Base-by-base conservation (phyloP, 1,139 yeast genomes). In the Yamadazyma trypodendri region DNA sequence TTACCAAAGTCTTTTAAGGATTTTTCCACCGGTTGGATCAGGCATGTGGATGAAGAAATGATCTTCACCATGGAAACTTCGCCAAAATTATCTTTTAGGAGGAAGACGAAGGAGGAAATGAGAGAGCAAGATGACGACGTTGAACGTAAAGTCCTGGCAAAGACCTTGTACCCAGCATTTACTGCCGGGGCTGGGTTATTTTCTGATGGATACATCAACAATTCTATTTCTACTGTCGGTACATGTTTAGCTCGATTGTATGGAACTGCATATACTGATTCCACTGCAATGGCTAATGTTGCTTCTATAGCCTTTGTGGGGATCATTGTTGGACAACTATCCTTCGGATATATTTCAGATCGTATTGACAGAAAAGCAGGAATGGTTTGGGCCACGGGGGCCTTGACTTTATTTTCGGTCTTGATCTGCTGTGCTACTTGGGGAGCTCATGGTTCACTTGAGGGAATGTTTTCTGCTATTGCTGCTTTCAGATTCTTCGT, bases 231-330 rank as follows among this genome's bases (percentile, higher is more conserved):
- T 40, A 75, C 92, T 9, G 94, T 84, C 14, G 71, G 81, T 32
- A 79, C 89, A 11, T 81, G 89, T 62, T 70, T 89, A 45, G 58
- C 71, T 12, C 63, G 57, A 3, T 66, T 89, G 28, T 89, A 89
- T 56, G 88, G 88, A 11, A 59, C 58, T 0, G 76, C 75, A 51
- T 82, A 83, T 55, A 60, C 77, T 3, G 53, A 73, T 10, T 84
- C 94, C 0, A 60, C 63, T 35, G 95, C 96, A 18, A 77, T 84
- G 40, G 72, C 79, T 44, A 87, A 88, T 54, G 85, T 89, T 38
- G 74, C 94, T 0, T 80, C 96, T n/a, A 84, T 89, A 55, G 95
- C 89, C 0, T 89, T 89, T 56, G 96, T 76, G 10, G 97, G 97
- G 51, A 88, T 90, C 3, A 94, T 89, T 35, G 74, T 85, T n/a